These are phyloP conservation scores for Eustoma russellianum DNA, from an alignment of 257 asterid genomes.

Conservation along the genomic window DNA sequence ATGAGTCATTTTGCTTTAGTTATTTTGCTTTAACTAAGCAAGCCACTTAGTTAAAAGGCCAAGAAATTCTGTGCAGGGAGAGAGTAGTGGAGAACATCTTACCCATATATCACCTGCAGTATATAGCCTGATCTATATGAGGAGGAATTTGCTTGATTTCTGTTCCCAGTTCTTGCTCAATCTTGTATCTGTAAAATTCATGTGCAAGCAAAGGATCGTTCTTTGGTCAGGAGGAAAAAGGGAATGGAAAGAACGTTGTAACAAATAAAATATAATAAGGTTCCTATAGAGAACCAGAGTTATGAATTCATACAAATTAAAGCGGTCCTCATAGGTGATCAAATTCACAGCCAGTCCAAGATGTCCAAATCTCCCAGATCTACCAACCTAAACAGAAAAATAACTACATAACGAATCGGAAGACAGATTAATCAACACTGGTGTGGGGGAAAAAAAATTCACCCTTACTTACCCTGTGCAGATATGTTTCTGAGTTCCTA, in stretches of 20 bases:
- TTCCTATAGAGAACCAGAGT: neutral
- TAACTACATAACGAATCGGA: neutral
- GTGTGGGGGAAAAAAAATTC: neutral
- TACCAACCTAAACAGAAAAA: conserved; percentile 61
- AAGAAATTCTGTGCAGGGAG: too few relatives aligned
- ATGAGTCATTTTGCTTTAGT: too few relatives aligned
- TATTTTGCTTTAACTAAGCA: too few relatives aligned
- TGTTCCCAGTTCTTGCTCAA: conserved; percentile 78
- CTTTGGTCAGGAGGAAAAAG: neutral
- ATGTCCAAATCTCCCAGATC: conserved; percentile 92
- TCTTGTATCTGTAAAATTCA: conserved; percentile 28
- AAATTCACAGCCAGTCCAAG: conserved; percentile 81
- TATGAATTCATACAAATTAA: conserved; percentile 45
- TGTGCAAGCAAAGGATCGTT: conserved; percentile 16
- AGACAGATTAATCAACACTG: conserved; percentile 8
- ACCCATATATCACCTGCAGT: conserved; percentile 34
- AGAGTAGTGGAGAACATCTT: too few relatives aligned
- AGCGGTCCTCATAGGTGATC: conserved; percentile 70
- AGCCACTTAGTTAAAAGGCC: too few relatives aligned
- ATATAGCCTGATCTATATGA: conserved; percentile 68
- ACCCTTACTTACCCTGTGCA: conserved; percentile 55
- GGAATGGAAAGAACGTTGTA: neutral
- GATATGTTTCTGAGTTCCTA: conserved; percentile 67
- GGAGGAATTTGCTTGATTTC: conserved; percentile 89
- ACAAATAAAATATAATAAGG: neutral